These are phyloP conservation scores for Cutaneotrichosporon sp. DNA, from an alignment of 1,284 basidiomycete species.

Conservation along the genomic window DNA sequence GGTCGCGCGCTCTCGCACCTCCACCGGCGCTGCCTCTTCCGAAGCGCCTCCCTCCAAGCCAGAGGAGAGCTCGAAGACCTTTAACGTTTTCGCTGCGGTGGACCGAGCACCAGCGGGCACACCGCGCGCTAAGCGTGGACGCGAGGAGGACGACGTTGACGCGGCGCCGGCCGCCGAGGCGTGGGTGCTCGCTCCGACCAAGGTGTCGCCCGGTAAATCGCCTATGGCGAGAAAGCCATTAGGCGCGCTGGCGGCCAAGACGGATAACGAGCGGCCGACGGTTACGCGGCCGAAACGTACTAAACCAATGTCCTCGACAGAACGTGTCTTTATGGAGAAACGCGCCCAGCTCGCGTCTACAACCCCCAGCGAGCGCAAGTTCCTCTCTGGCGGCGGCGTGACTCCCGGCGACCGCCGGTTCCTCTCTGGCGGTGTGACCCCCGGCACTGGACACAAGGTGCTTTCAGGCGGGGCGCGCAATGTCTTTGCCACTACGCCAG, in stretches of 20 bases:
- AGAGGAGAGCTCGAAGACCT: background rate
- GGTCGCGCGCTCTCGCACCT: background rate
- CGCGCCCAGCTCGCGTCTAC: background rate
- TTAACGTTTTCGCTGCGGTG: background rate
- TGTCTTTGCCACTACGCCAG: too few relatives aligned
- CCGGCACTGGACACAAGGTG: too few relatives aligned
- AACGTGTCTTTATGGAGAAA: background rate
- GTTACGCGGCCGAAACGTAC: background rate
- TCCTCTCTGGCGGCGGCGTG: background rate
- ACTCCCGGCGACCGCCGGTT: too few relatives aligned
- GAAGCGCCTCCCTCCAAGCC: background rate
- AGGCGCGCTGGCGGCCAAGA: background rate
- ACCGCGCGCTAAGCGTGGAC: constrained; percentile 11
- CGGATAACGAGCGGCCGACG: background rate
- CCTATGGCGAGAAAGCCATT: background rate
- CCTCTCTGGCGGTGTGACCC: too few relatives aligned
- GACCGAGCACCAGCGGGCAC: background rate
- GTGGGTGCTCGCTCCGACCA: constrained; percentile 5
- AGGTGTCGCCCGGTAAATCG: background rate
- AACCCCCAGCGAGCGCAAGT: background rate
- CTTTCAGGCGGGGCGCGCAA: too few relatives aligned
- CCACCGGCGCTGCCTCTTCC: background rate
- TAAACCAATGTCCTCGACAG: background rate
- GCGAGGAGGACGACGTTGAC: constrained; percentile 12
- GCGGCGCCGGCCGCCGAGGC: background rate